Conservation (phyloP, 2,329 filamentous ascomycete species). For the Aureobasidium sp. region DNA sequence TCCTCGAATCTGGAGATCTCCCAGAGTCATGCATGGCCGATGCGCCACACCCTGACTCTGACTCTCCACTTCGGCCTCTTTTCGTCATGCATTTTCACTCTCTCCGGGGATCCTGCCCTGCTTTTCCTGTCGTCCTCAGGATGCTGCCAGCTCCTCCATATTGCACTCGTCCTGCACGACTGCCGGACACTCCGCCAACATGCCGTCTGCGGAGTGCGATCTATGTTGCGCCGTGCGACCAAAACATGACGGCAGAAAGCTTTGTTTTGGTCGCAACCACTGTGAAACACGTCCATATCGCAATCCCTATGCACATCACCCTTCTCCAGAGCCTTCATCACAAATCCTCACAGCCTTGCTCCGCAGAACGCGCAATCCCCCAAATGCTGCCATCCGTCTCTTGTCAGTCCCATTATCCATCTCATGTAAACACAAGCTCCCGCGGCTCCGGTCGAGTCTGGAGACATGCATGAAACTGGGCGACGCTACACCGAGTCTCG, state of each 20-base stretch:
- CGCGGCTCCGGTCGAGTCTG: neutral
- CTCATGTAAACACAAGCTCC: constrained; percentile 1
- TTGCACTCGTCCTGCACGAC: neutral
- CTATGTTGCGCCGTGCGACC: constrained; percentile 7
- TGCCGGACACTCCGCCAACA: constrained; percentile 3
- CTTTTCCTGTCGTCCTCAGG: neutral
- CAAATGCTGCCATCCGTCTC: neutral
- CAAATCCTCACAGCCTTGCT: neutral
- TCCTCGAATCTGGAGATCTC: constrained; percentile 9
- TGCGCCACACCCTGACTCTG: neutral
- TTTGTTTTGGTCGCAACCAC: constrained; percentile 9
- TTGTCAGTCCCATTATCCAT: neutral
- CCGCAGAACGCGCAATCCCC: neutral
- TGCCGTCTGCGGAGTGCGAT: neutral
- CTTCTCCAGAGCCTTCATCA: neutral
- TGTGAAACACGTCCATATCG: constrained; percentile 7
- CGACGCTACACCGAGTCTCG: constrained; percentile 1
- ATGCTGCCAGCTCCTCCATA: neutral
- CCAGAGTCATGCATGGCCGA: neutral
- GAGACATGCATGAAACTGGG: neutral
- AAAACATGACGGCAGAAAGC: neutral
- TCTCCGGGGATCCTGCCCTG: neutral
- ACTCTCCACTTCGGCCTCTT: neutral
- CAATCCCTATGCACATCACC: constrained; percentile 8
- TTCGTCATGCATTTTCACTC: constrained; percentile 1